A percentile compares a stretch with the other conserved stretches of the same genome.
phyloP scores from a whole-genome alignment of 352 stramenopile genomes.

The Globisporangium cystogenes region DNA sequence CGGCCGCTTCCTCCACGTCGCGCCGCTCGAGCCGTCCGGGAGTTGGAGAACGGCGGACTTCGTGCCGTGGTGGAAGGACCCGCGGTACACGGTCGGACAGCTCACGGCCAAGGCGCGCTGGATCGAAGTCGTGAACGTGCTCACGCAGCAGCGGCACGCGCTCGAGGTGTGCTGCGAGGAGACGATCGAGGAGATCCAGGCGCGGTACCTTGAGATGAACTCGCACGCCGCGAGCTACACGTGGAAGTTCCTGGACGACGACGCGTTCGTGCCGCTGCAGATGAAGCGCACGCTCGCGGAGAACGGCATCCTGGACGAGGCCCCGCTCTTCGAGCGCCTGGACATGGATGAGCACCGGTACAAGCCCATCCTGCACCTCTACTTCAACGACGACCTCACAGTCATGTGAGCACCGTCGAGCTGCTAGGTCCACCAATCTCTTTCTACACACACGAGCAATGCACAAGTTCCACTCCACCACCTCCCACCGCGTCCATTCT shows the following conservation, averaged over 20 bases:
- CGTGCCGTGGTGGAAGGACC: constrained; percentile 87
- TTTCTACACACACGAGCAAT: too few relatives aligned
- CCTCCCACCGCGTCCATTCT: too few relatives aligned
- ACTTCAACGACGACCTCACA: constrained; percentile 93
- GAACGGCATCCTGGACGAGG: constrained; percentile 87
- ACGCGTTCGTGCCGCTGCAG: constrained; percentile 85
- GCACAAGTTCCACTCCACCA: too few relatives aligned
- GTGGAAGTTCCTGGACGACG: constrained; percentile 85
- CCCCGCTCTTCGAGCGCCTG: constrained; percentile 69
- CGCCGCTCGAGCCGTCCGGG: constrained; percentile 69
- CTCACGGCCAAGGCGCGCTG: constrained; percentile 68
- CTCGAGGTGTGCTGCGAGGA: constrained; percentile 87
- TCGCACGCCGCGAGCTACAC: constrained; percentile 90
- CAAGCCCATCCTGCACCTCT: constrained; percentile 88
- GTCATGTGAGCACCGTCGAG: constrained; percentile 26
- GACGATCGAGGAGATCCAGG: constrained; percentile 85
- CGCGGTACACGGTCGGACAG: constrained; percentile 57
- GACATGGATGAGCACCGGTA: constrained; percentile 86
- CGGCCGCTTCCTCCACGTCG: constrained; percentile 83
- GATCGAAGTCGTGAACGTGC: constrained; percentile 88
- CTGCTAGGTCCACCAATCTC: neutral
- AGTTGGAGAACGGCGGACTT: constrained; percentile 71
- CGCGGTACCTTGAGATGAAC: constrained; percentile 83
- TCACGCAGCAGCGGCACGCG: constrained; percentile 82
- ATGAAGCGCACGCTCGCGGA: constrained; percentile 87